A percentile compares a stretch with the other conserved stretches of the same genome.
Conservation (phyloP, 768 basidiomycete genomes). For the Mycena rosella region DNA sequence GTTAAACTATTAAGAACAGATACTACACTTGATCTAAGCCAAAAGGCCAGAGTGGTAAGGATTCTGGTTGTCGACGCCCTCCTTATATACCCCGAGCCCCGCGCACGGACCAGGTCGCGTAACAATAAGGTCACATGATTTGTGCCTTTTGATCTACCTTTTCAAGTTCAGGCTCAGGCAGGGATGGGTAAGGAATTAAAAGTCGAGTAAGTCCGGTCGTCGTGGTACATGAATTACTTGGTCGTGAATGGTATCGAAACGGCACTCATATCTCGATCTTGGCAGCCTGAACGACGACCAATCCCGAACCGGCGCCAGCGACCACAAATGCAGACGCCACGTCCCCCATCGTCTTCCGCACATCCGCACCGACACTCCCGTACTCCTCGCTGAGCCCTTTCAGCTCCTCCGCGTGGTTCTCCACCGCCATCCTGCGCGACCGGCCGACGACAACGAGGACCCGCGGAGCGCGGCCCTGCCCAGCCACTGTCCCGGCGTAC, state of each 20-base stretch:
- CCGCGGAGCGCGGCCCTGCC: constrained; percentile 46
- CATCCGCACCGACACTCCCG: constrained; percentile 67
- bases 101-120: constrained; percentile 11
- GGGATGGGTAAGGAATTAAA: background rate
- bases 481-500: constrained; percentile 28
- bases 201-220: background rate
- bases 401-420: constrained; percentile 80
- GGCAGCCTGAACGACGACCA: constrained; percentile 79
- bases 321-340: constrained; percentile 83
- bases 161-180: too few species aligned
- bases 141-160: too few species aligned
- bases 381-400: constrained; percentile 71
- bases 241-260: too few species aligned
- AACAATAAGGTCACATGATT: background rate
- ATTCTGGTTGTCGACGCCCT: background rate
- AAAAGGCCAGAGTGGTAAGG: constrained; percentile 92
- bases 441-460: constrained; percentile 81
- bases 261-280: constrained; percentile 2
- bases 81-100: background rate
- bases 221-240: background rate
- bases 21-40: constrained; percentile 99
- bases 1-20: constrained; percentile 86
- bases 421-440: constrained; percentile 77
- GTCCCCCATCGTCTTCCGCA: constrained; percentile 89
- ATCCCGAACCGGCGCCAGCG: constrained; percentile 65